Evolutionary conservation across 345 rosid species (phyloP).

Genomic region (Corchorus olitorius): DNA sequence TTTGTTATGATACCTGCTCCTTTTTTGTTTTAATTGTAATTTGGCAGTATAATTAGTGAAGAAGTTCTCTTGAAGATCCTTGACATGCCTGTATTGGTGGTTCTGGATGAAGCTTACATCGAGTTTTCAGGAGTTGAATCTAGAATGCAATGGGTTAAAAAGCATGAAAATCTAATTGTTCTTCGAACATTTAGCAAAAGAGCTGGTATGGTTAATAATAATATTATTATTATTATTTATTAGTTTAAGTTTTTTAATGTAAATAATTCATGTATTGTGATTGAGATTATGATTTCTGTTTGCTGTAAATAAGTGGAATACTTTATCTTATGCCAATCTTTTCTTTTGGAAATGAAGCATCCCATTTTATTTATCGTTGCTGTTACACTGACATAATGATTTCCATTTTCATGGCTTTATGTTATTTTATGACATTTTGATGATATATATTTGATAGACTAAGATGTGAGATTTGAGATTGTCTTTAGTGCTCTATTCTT

Average conservation of each 20-base stretch:
- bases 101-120: slow-evolving; percentile 91
- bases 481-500: background rate
- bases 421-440: too few relatives aligned
- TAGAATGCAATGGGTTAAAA: slow-evolving; percentile 91
- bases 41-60: slow-evolving; percentile 66
- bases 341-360: background rate
- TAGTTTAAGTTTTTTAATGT: background rate
- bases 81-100: slow-evolving; percentile 80
- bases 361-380: background rate
- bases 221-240: background rate
- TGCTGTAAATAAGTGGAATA: too few relatives aligned
- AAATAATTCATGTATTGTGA: background rate
- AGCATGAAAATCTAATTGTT: slow-evolving; percentile 85
- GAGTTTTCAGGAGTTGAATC: slow-evolving; percentile 89
- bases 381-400: background rate
- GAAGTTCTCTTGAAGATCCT: slow-evolving; percentile 81
- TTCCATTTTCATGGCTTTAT: too few relatives aligned
- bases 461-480: too few relatives aligned
- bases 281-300: background rate
- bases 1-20: slow-evolving; percentile 6
- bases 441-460: too few relatives aligned
- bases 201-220: slow-evolving; percentile 60
- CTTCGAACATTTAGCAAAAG: slow-evolving; percentile 97
- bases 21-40: slow-evolving; percentile 2
- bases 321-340: too few relatives aligned